Evolutionary conservation across 2,329 filamentous ascomycete genomes (phyloP), one percentile per base, ranked within the genome.

Genomic region (Trichophyton rubrum): DNA sequence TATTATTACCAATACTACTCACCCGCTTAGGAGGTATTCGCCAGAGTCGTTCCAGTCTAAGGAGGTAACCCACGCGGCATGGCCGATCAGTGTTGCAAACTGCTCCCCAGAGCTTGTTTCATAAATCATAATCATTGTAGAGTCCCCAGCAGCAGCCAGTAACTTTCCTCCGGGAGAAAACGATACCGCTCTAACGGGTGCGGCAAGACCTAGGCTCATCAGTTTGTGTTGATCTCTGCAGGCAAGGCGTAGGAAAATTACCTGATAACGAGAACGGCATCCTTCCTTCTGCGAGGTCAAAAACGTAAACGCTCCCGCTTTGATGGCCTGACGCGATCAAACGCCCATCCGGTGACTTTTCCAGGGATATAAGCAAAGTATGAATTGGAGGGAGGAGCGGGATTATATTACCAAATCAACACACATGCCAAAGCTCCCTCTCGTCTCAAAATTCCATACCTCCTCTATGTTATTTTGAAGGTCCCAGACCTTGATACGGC

Each of bases 41-140:
- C 93, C 93, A 3, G 88, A 95, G 69, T 89, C 84, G 72, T 87
- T 97, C 90, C 92, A 99, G 71, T 96, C 90, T 49, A 97, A 78
- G 35, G 87, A 87, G 63, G 92, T 88, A 66, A 99, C 85, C 93
- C 92, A 99, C 3, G 89, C 87, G 0, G 83, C 81, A 71, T 92
- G 89, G 0, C 87, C 89, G 0, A 82, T 79, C 58, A 99, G 77
- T 70, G 90, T 95, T 20, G 88, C 89, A 13, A 97, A 86, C 69
- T 96, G 92, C 73, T 97, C 91, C 57, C 93, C 93, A 56, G 92
- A 91, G 65, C 85, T 83, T 67, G 95, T 89, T 70, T 97, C 91
- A 76, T 96, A 99, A 53, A 97, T 80, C 1, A 89, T 88, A 67
- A 99, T 95, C 58, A 95, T 84, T 58, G 85, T 85, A 6, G 91